These are phyloP conservation scores for Teunomyces aglyptinius DNA, from an alignment of 805 yeast genomes.

Conservation along the genomic window DNA sequence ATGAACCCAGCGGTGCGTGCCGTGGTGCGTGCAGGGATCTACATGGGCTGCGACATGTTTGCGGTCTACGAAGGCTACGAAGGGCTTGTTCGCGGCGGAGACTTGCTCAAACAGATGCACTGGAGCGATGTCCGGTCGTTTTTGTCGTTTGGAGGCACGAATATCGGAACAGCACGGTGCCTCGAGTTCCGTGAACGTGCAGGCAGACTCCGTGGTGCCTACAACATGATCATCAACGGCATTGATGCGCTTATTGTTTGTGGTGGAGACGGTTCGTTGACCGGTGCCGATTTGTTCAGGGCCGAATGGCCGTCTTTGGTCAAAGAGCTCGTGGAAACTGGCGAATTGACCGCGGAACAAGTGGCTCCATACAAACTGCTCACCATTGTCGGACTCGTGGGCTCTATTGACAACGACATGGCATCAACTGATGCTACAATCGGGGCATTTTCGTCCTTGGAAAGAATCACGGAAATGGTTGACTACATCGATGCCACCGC, in stretches of 20 bases:
- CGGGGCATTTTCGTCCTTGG: constrained; percentile 78
- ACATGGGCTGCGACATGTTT: constrained; percentile 61
- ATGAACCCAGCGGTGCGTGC: constrained; percentile 78
- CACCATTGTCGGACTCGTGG: constrained; percentile 73
- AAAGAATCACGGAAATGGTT: constrained; percentile 68
- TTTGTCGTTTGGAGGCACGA: constrained; percentile 71
- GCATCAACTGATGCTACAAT: constrained; percentile 81
- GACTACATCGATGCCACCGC: constrained; percentile 87
- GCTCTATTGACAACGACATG: constrained; percentile 85
- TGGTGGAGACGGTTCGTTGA: constrained; percentile 82
- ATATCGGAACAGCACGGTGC: constrained; percentile 77
- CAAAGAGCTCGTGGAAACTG: constrained; percentile 49
- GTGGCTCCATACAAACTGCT: constrained; percentile 51
- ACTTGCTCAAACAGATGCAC: constrained; percentile 55
- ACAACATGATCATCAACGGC: constrained; percentile 65
- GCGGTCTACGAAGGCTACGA: constrained; percentile 75
- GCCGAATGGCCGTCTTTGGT: constrained; percentile 74
- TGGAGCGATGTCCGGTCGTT: constrained; percentile 77
- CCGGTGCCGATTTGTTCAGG: constrained; percentile 79
- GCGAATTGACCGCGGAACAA: constrained; percentile 47
- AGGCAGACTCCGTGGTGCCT: constrained; percentile 64
- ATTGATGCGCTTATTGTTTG: constrained; percentile 77
- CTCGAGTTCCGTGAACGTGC: constrained; percentile 61
- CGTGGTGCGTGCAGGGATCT: constrained; percentile 66
- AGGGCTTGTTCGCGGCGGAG: constrained; percentile 69